Evolutionary conservation across 768 basidiomycete species (phyloP).

Genomic region (Suillus subluteus): DNA sequence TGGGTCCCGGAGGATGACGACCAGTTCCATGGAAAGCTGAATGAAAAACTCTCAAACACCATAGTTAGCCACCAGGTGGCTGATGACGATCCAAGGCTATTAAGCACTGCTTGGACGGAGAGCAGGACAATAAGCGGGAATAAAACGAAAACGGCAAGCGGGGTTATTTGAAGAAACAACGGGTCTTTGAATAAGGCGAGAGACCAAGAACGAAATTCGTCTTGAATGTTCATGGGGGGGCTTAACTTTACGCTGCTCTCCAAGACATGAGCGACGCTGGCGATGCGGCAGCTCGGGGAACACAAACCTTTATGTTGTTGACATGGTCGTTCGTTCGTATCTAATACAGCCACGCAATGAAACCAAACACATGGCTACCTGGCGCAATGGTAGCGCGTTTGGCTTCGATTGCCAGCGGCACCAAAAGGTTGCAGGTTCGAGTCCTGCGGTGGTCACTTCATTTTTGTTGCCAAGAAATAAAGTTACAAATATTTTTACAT

Average conservation of each 20-base stretch:
- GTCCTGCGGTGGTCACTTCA: conserved; percentile 85
- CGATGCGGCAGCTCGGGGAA: conserved; percentile 13
- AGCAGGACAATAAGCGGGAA: conserved; percentile 40
- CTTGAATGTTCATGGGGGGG: conserved; percentile 48
- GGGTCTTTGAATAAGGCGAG: conserved; percentile 42
- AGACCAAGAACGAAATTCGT: conserved; percentile 44
- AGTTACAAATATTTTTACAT: conserved; percentile 6
- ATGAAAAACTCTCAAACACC: conserved; percentile 63
- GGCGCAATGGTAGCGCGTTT: conserved; percentile 96
- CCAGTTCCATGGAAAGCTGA: conserved; percentile 69
- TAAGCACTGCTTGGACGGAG: conserved; percentile 32
- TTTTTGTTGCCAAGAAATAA: conserved; percentile 18
- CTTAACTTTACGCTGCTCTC: conserved; percentile 27
- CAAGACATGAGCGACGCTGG: conserved; percentile 32
- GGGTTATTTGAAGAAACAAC: conserved; percentile 58
- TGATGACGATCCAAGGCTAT: conserved; percentile 31
- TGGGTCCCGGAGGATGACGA: conserved; percentile 30
- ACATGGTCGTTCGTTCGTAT: neutral
- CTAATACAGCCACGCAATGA: neutral
- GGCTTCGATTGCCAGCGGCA: conserved; percentile 80
- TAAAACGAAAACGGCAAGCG: conserved; percentile 55
- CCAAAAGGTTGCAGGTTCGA: conserved; percentile 98
- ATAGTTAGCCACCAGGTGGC: conserved; percentile 38
- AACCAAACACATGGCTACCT: conserved; percentile 69
- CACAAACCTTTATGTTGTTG: conserved; percentile 10